Percentiles rank a stretch among this genome's conserved stretches.
Conservation (phyloP, 129 eudicot genomes). For the Tagetes erecta region DNA sequence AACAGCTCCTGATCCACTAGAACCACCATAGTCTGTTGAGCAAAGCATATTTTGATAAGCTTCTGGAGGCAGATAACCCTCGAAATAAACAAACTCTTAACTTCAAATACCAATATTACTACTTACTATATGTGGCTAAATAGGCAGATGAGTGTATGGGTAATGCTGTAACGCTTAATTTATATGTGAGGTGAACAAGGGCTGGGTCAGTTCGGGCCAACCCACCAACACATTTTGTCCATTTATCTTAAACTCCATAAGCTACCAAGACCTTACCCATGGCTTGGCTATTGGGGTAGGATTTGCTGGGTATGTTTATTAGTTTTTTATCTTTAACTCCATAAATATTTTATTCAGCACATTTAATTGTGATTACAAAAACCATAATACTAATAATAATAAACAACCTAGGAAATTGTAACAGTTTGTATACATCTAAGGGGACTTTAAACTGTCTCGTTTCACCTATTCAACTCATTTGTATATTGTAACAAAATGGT, state of each 20-base stretch:
- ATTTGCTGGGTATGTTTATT: too few relatives aligned
- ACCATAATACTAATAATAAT: not conserved
- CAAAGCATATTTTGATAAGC: conserved; percentile 22
- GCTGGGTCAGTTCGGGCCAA: not conserved
- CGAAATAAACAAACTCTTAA: not conserved
- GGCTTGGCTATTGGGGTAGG: too few relatives aligned
- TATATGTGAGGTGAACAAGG: not conserved
- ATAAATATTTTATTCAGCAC: not conserved
- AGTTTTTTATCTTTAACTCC: not conserved
- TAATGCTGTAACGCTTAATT: not conserved
- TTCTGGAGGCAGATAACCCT: conserved; percentile 16
- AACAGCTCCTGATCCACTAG: conserved; percentile 84
- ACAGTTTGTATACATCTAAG: not conserved
- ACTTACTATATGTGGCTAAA: not conserved
- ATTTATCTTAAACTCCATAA: not conserved
- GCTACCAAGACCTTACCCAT: too few relatives aligned
- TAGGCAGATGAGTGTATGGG: not conserved
- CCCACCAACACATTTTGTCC: conserved; percentile 14
- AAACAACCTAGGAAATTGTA: not conserved
- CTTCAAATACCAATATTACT: not conserved
- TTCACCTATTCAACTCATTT: conserved; percentile 10
- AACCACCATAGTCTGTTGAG: conserved; percentile 71
- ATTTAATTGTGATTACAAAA: not conserved
- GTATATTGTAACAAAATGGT: not conserved
- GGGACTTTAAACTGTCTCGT: not conserved